Percentiles rank a stretch among this genome's conserved stretches.
Conservation (phyloP, 192 early-diverging fungal species). For the Phycomyces nitens region DNA sequence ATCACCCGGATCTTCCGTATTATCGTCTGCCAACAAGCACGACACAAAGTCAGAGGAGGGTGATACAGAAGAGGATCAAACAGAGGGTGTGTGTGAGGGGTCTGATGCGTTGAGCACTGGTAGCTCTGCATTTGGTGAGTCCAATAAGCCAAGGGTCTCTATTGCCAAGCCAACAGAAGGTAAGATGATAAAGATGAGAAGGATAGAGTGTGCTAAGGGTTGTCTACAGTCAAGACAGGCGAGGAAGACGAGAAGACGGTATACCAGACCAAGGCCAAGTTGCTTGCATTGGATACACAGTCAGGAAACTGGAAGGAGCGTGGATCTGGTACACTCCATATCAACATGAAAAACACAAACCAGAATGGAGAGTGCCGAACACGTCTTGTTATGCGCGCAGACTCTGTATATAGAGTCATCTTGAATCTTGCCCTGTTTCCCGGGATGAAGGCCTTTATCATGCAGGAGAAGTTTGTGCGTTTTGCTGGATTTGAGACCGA, state of each 20-base stretch:
- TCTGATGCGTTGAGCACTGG: slow-evolving; percentile 1
- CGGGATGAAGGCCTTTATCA: slow-evolving; percentile 35
- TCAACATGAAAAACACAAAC: slow-evolving; percentile 24
- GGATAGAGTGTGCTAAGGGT: neutral
- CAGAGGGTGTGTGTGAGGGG: neutral
- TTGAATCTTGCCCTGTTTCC: slow-evolving; percentile 37
- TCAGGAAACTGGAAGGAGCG: slow-evolving; percentile 37
- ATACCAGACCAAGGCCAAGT: slow-evolving; percentile 35
- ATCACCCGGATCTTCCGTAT: slow-evolving; percentile 6
- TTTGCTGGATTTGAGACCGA: slow-evolving; percentile 32
- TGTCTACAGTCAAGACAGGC: slow-evolving; percentile 32
- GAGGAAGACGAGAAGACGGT: slow-evolving; percentile 42
- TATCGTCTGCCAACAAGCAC: neutral
- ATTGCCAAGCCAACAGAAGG: slow-evolving; percentile 29
- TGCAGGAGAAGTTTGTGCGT: slow-evolving; percentile 40
- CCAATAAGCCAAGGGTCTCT: slow-evolving; percentile 29
- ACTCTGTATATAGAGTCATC: slow-evolving; percentile 40
- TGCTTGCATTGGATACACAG: slow-evolving; percentile 31
- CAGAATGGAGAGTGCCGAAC: slow-evolving; percentile 7
- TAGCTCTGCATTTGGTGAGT: slow-evolving; percentile 23
- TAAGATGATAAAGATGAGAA: slow-evolving; percentile 12
- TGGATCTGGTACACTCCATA: slow-evolving; percentile 36
- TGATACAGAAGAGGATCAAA: slow-evolving; percentile 22
- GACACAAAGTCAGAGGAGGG: slow-evolving; percentile 4
- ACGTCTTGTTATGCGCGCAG: slow-evolving; percentile 41